A percentile compares a stretch with the other conserved stretches of the same genome.
phyloP scores from a whole-genome alignment of 2,329 filamentous ascomycete genomes.

The Exserohilum rostratum region DNA sequence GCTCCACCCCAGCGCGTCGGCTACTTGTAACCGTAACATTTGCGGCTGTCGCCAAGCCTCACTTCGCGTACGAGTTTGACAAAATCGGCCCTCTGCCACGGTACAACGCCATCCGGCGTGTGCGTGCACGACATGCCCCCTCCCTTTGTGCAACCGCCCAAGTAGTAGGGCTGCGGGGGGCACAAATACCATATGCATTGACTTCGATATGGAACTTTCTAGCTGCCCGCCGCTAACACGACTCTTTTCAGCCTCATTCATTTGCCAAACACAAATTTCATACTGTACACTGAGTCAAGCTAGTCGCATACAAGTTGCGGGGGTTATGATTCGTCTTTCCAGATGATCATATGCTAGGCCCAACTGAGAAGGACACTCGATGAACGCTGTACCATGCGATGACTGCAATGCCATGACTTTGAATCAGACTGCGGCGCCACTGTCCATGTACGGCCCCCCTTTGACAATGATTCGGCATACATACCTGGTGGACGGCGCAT shows the following conservation, averaged over 20 bases:
- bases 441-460: neutral
- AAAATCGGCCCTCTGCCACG: slow-evolving; percentile 1
- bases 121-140: slow-evolving; percentile 5
- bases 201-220: neutral
- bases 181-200: slow-evolving; percentile 6
- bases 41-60: slow-evolving; percentile 2
- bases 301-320: neutral
- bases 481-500: neutral
- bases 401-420: neutral
- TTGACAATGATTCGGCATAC: neutral
- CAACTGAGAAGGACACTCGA: neutral
- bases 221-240: slow-evolving; percentile 1
- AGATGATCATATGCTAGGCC: neutral
- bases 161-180: slow-evolving; percentile 5
- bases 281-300: neutral
- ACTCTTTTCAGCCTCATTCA: neutral
- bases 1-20: slow-evolving; percentile 5
- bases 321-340: neutral
- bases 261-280: neutral
- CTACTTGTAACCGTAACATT: slow-evolving; percentile 8
- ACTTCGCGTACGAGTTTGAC: slow-evolving; percentile 2
- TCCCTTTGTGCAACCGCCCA: neutral
- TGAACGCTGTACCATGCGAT: neutral
- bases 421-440: neutral
- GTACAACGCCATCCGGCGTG: neutral